Evolutionary conservation across 2,329 filamentous ascomycete species (phyloP).

Genomic region (Aspergillus pseudoglaucus): DNA sequence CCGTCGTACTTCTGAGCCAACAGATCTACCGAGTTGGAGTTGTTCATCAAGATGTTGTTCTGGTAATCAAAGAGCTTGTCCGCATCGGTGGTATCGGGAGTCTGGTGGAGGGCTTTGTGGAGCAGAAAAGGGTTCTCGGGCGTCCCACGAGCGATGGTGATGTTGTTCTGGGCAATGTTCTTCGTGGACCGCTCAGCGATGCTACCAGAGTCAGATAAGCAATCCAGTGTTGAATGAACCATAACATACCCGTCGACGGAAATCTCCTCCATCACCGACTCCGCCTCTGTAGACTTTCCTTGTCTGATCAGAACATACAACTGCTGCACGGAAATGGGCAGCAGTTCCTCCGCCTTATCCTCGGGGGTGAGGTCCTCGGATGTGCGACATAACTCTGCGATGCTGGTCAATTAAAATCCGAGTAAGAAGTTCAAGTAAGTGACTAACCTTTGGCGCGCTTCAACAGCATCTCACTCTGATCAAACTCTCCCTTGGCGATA

Average conservation of each 20-base stretch:
- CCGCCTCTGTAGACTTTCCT: constrained; percentile 52
- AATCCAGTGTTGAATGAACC: neutral
- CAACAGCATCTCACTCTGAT: constrained; percentile 52
- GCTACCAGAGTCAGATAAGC: constrained; percentile 25
- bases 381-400: constrained; percentile 51
- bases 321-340: constrained; percentile 57
- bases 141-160: constrained; percentile 42
- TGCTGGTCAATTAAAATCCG: neutral
- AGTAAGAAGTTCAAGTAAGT: neutral
- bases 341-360: constrained; percentile 53
- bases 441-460: constrained; percentile 50
- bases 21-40: constrained; percentile 52
- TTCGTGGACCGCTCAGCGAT: constrained; percentile 54
- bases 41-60: constrained; percentile 46
- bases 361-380: constrained; percentile 54
- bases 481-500: constrained; percentile 55
- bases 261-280: constrained; percentile 46
- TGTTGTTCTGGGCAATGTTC: constrained; percentile 56
- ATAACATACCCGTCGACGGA: constrained; percentile 43
- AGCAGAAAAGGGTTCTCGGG: constrained; percentile 52
- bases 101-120: constrained; percentile 50
- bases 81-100: constrained; percentile 39
- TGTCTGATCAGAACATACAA: constrained; percentile 52
- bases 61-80: constrained; percentile 57
- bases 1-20: constrained; percentile 55